phyloP scores from a whole-genome alignment of 2,329 filamentous ascomycete genomes.

The Arthrobotrys iridis region DNA sequence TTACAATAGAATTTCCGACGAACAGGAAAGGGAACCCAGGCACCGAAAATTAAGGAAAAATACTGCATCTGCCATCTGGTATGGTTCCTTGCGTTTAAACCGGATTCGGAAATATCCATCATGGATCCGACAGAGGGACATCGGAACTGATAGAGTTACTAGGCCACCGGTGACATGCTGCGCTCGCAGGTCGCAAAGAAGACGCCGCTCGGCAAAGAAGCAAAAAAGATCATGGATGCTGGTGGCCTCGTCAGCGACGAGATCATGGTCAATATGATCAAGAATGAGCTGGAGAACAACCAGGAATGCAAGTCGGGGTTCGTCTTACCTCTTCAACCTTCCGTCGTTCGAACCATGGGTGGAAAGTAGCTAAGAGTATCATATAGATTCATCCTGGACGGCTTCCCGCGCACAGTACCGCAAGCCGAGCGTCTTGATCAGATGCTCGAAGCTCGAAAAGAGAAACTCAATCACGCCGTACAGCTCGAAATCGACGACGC shows the following conservation, averaged over 20 bases:
- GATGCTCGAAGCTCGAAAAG: constrained; percentile 82
- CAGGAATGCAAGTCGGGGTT: constrained; percentile 96
- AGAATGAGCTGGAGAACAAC: constrained; percentile 93
- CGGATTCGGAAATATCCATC: neutral
- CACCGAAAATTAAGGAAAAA: constrained; percentile 97
- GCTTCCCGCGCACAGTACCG: constrained; percentile 94
- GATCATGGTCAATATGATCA: constrained; percentile 99
- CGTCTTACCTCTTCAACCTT: constrained; percentile 59
- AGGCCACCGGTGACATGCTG: constrained; percentile 99
- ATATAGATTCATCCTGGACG: constrained; percentile 96
- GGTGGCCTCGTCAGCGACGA: constrained; percentile 97
- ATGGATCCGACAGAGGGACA: neutral
- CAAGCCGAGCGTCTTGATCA: constrained; percentile 93
- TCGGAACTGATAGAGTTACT: constrained; percentile 22
- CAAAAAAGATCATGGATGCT: constrained; percentile 99
- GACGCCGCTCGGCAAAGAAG: constrained; percentile 90
- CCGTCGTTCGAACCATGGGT: neutral
- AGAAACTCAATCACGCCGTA: constrained; percentile 91
- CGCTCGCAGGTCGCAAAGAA: constrained; percentile 98
- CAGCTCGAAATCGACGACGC: constrained; percentile 97
- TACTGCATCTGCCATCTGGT: constrained; percentile 97
- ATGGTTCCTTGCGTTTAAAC: constrained; percentile 62
- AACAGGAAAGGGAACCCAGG: constrained; percentile 97
- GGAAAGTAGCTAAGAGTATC: constrained; percentile 16
- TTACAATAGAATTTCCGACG: constrained; percentile 52